These are phyloP conservation scores for Glycyrrhiza uralensis DNA, from an alignment of 306 rosid species.

Conservation along the genomic window DNA sequence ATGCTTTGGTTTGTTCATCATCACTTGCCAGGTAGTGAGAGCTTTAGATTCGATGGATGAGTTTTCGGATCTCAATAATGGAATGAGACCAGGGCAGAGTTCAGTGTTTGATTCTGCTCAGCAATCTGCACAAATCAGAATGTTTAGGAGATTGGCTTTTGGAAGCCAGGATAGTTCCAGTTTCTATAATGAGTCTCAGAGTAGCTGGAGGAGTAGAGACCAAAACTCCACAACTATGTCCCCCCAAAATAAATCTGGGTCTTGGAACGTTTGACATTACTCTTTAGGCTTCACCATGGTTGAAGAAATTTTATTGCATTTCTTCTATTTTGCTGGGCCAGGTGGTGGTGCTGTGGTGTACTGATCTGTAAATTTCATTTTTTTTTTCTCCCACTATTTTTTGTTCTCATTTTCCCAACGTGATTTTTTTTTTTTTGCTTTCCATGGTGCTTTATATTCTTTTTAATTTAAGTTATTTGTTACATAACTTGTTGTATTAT, in stretches of 20 bases:
- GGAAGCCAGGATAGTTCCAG: conserved; percentile 75
- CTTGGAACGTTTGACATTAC: conserved; percentile 52
- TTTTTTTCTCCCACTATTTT: not conserved
- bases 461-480: no score
- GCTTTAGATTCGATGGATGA: conserved; percentile 84
- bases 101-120: conserved; percentile 57
- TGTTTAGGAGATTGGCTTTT: conserved; percentile 88
- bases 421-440: conserved; percentile 35
- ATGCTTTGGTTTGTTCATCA: not conserved
- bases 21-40: conserved; percentile 66
- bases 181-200: conserved; percentile 53
- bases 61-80: conserved; percentile 66
- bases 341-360: conserved; percentile 17
- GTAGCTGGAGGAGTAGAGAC: conserved; percentile 73
- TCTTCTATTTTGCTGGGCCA: not conserved
- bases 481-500: no score
- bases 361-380: conserved; percentile 42
- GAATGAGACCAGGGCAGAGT: conserved; percentile 93
- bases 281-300: not conserved
- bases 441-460: not conserved
- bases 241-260: conserved; percentile 49
- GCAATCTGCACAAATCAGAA: conserved; percentile 80
- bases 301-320: not conserved
- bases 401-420: conserved; percentile 20
- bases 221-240: conserved; percentile 28